Conservation (phyloP, 805 yeast genomes). For the Candida sanyiensis region DNA sequence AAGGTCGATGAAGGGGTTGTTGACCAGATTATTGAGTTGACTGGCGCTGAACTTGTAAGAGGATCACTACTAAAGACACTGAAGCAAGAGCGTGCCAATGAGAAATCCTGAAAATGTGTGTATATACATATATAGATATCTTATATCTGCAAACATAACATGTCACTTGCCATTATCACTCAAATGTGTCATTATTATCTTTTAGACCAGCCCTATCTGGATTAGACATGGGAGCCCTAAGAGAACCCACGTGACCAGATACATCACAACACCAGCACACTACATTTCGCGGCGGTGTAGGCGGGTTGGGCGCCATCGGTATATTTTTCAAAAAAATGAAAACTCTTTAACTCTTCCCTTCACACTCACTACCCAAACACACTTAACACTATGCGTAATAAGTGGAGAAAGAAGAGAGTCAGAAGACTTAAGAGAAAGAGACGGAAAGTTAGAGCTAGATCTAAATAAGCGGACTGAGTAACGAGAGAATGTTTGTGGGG, state of each 20-base stretch:
- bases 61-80: conserved; percentile 46
- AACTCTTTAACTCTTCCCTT: conserved; percentile 14
- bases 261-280: conserved; percentile 11
- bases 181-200: no score
- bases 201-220: conserved; percentile 3
- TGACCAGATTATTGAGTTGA: conserved; percentile 37
- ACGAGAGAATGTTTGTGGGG: conserved; percentile 2
- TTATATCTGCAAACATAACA: no score
- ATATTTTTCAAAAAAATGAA: conserved; percentile 19
- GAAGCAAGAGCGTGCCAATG: conserved; percentile 42
- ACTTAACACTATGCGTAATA: conserved; percentile 68
- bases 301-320: background rate
- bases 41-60: conserved; percentile 41
- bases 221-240: conserved; percentile 7
- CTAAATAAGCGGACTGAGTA: conserved; percentile 70
- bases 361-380: conserved; percentile 15
- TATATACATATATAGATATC: no score
- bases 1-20: conserved; percentile 42
- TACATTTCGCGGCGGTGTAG: no score
- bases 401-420: conserved; percentile 99
- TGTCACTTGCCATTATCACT: no score
- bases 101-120: no score
- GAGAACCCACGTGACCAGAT: conserved; percentile 8
- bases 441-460: conserved; percentile 99
- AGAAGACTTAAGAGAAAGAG: conserved; percentile 99